Evolutionary conservation across 1,284 basidiomycete species (phyloP).

Genomic region (Hortiboletus rubellus): DNA sequence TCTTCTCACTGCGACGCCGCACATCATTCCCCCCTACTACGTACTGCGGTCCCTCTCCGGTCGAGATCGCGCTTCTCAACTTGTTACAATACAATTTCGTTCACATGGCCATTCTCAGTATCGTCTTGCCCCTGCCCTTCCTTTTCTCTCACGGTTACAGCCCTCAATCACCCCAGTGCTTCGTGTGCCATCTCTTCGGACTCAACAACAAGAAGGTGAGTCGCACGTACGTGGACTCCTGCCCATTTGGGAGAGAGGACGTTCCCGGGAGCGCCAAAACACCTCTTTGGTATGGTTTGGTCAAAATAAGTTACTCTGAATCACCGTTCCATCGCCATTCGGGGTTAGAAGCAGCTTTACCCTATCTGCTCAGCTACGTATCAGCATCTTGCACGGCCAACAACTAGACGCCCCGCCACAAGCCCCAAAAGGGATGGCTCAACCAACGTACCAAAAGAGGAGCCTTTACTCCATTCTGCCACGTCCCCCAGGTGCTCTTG

Average conservation of each 20-base stretch:
- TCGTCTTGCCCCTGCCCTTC: slow-evolving; percentile 2
- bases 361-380: slow-evolving; percentile 38
- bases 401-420: background rate
- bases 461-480: slow-evolving; percentile 79
- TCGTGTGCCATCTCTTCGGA: slow-evolving; percentile 70
- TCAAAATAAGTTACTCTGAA: slow-evolving; percentile 71
- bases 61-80: background rate
- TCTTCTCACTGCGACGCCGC: slow-evolving; percentile 11
- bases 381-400: slow-evolving; percentile 1
- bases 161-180: slow-evolving; percentile 64
- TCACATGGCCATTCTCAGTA: background rate
- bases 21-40: background rate
- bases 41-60: background rate
- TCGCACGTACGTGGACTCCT: slow-evolving; percentile 67
- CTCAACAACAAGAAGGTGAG: slow-evolving; percentile 60
- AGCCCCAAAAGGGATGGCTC: slow-evolving; percentile 4
- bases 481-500: slow-evolving; percentile 68
- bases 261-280: slow-evolving; percentile 84
- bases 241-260: slow-evolving; percentile 66
- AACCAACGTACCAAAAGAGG: slow-evolving; percentile 71
- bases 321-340: slow-evolving; percentile 53
- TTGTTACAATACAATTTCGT: background rate
- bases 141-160: slow-evolving; percentile 54
- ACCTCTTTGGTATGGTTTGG: slow-evolving; percentile 73
- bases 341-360: slow-evolving; percentile 54